Evolutionary conservation across 805 yeast genomes (phyloP).

Genomic region (Starmerella bombicola): DNA sequence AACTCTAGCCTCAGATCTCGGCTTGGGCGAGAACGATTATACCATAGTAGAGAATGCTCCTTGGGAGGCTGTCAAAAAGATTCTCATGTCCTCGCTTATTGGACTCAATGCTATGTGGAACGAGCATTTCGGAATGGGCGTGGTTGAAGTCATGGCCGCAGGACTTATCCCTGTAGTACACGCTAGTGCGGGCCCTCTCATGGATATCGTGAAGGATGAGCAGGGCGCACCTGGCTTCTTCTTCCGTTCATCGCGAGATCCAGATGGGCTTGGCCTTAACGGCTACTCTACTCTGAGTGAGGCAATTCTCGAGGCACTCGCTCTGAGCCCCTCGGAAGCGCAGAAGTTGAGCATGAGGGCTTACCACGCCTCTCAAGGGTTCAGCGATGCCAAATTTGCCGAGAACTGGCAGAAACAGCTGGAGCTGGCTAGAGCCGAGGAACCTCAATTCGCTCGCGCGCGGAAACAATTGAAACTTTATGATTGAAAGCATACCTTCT

Average conservation of each 20-base stretch:
- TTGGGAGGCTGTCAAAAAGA: conserved; percentile 45
- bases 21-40: conserved; percentile 33
- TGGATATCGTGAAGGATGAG: conserved; percentile 62
- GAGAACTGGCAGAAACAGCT: conserved; percentile 36
- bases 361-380: conserved; percentile 34
- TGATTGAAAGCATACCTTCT: conserved; percentile 10
- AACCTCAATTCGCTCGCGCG: conserved; percentile 3
- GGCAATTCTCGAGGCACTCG: conserved; percentile 36
- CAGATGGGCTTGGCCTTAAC: conserved; percentile 37
- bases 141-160: conserved; percentile 78
- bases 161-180: conserved; percentile 85
- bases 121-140: conserved; percentile 96
- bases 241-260: conserved; percentile 59
- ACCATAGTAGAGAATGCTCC: conserved; percentile 63
- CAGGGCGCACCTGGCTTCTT: conserved; percentile 58
- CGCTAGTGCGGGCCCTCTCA: conserved; percentile 88
- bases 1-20: conserved; percentile 32
- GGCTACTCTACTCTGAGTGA: conserved; percentile 40
- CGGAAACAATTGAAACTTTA: conserved; percentile 11
- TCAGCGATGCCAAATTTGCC: conserved; percentile 50
- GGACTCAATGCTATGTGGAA: conserved; percentile 99
- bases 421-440: conserved; percentile 3
- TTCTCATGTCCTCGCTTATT: conserved; percentile 45
- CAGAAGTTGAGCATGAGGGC: conserved; percentile 37
- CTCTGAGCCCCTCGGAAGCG: conserved; percentile 32